Evolutionary conservation across 2,329 filamentous ascomycete genomes (phyloP), one percentile per base, ranked within the genome.

Genomic region (Fusarium papillatum): DNA sequence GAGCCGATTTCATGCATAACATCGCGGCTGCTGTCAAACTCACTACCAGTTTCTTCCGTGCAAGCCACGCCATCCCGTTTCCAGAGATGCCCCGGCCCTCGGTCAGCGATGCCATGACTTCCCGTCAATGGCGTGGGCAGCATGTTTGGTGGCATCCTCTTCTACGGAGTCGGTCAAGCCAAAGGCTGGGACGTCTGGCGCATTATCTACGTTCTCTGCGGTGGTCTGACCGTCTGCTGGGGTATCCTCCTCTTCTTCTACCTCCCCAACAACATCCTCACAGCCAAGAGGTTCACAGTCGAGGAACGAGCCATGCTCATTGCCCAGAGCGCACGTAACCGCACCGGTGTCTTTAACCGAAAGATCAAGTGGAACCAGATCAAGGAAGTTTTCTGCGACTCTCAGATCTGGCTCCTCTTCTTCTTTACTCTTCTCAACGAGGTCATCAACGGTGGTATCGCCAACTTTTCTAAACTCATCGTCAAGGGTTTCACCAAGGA

Each of bases 361-460:
- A 83, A 82, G n/a, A 87, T 90, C 80, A 88, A 89, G 72, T 82
- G 80, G 75, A 80, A 83, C 34, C 88, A 90, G 75, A 86, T 90
- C 66, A 82, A 83, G 10, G 88, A 90, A 76, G 87, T 88, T 0
- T 70, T 88, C 3, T 70, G 85, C 7, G 89, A 91, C 70, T 65
- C 87, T 22, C 90, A 90, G 75, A 75, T 90, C 36, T 90, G 87
- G 83, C 81, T 91, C 2, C 81, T 91, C 14, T 85, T 86, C 34
- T 82, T 90, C 50, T 90, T 89, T 81, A 89, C 89, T 84, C 77
- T 91, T 1, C 80, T 90, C 22, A 91, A 91, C 68, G 89, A 91
- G 74, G 81, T 84, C 3, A 86, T 90, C 73, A 91, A 86, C 61
- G 88, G 88, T 5, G 89, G 89, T 0, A 90, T 89, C 11, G 86